Percentiles rank a stretch among this genome's conserved stretches.
These are phyloP conservation scores for Sutorius australiensis DNA, from an alignment of 768 basidiomycete genomes.

Conservation along the genomic window DNA sequence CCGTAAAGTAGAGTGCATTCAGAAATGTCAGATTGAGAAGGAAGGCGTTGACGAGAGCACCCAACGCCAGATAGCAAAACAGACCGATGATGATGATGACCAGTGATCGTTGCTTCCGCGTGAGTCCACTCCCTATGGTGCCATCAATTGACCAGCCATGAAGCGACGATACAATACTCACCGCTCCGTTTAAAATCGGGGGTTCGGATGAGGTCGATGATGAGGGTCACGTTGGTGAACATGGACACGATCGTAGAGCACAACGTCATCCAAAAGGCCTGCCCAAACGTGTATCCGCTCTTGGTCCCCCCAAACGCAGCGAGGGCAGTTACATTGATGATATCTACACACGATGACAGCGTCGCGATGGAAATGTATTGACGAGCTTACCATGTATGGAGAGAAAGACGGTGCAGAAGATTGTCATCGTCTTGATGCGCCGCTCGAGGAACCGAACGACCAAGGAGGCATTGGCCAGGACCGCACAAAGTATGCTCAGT, in stretches of 20 bases:
- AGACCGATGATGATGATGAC: slow-evolving; percentile 75
- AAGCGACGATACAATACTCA: slow-evolving; percentile 23
- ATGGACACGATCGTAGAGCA: slow-evolving; percentile 68
- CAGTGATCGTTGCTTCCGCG: slow-evolving; percentile 74
- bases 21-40: slow-evolving; percentile 56
- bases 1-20: slow-evolving; percentile 73
- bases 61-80: slow-evolving; percentile 69
- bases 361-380: not conserved
- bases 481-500: slow-evolving; percentile 63
- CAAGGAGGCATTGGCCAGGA: slow-evolving; percentile 66
- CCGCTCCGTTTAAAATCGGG: slow-evolving; percentile 64
- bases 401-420: slow-evolving; percentile 59
- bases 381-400: slow-evolving; percentile 60
- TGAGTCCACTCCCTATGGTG: slow-evolving; percentile 69
- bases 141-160: not conserved
- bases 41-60: slow-evolving; percentile 56
- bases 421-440: slow-evolving; percentile 56
- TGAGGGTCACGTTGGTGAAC: slow-evolving; percentile 63
- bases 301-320: slow-evolving; percentile 57
- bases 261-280: slow-evolving; percentile 74
- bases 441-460: slow-evolving; percentile 71
- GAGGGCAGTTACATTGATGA: slow-evolving; percentile 61
- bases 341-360: slow-evolving; percentile 40
- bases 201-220: slow-evolving; percentile 56
- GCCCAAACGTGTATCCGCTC: slow-evolving; percentile 67